phyloP scores from a whole-genome alignment of 129 eudicot genomes.

The Gnaphalium uliginosum region DNA sequence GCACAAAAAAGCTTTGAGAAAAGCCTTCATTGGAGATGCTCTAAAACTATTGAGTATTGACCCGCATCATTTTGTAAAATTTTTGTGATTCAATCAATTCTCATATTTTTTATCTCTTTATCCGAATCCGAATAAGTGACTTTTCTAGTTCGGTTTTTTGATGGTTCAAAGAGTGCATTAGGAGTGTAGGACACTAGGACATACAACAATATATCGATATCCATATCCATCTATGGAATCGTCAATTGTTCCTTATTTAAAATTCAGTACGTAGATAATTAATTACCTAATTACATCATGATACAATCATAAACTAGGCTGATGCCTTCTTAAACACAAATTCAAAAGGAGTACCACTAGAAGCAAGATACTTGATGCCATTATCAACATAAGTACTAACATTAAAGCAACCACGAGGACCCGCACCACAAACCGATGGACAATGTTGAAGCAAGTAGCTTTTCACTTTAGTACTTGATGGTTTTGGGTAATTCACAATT shows the following conservation, averaged over 20 bases:
- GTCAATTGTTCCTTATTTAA: not conserved
- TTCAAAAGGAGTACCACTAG: constrained; percentile 25
- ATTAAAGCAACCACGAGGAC: constrained; percentile 29
- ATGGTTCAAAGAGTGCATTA: not conserved
- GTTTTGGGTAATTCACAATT: constrained; percentile 26
- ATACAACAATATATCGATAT: not conserved
- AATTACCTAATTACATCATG: not conserved
- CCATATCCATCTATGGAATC: not conserved
- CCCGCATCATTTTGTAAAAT: too few species aligned
- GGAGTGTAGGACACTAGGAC: too few species aligned
- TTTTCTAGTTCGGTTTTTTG: not conserved
- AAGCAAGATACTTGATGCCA: constrained; percentile 21
- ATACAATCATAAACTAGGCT: not conserved
- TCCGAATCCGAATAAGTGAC: not conserved
- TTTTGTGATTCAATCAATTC: too few species aligned
- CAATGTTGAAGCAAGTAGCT: constrained; percentile 35
- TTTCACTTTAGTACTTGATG: constrained; percentile 11
- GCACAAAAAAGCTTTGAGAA: too few species aligned
- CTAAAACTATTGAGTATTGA: too few species aligned
- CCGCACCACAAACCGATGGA: constrained; percentile 25
- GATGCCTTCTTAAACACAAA: constrained; percentile 30
- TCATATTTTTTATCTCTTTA: not conserved
- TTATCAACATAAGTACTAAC: constrained; percentile 2
- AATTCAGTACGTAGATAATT: not conserved
- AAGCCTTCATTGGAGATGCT: too few species aligned